Evolutionary conservation across 495 filamentous ascomycete species (phyloP), one percentile per base, ranked within the genome.

Genomic region (Polyplosphaeria fusca): DNA sequence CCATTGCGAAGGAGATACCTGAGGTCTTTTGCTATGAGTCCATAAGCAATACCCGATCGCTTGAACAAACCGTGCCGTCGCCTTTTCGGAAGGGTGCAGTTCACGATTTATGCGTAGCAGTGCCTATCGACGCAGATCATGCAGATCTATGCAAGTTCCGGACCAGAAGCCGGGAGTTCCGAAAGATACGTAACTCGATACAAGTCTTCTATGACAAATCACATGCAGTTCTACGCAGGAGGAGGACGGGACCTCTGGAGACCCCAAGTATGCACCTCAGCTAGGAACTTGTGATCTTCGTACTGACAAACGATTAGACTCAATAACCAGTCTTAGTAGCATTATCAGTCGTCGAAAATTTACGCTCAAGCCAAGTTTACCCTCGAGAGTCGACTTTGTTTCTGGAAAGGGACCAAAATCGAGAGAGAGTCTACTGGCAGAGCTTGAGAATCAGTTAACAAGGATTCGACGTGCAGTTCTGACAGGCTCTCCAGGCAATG

Each of bases 11-110:
- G 16, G 39, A 42, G 19, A 42, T 42, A 14, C 39, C 39, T 5
- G 39, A 42, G 39, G 39, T 42, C 9, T 42, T 42, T 20, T 42
- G 39, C 39, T 42, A 42, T 19, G 39, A 42, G 19, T 42, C 39
- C 9, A 42, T 9, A n/a, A 7, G 30, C 30, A n/a, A n/a, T 37
- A n/a, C n/a, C n/a, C n/a, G n/a, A n/a, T n/a, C n/a, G n/a, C n/a
- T 37, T n/a, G 30, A 37, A 37, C 30, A n/a, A n/a, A 9, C 30
- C n/a, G 9, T 37, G n/a, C 30, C 30, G 30, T 7, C 30, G 39
- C 19, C 9, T 42, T 42, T 20, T 42, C 9, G 9, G 9, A 42
- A 5, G 39, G 19, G 19, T 42, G 9, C 9, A 42, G 19, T 42
- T 7, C 39, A 42, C 19, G 16, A 14, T 7, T 19, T 20, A 7